Evolutionary conservation across 305 asterid genomes (phyloP), one percentile per base, ranked within the genome.

Genomic region (Plantago rigida): DNA sequence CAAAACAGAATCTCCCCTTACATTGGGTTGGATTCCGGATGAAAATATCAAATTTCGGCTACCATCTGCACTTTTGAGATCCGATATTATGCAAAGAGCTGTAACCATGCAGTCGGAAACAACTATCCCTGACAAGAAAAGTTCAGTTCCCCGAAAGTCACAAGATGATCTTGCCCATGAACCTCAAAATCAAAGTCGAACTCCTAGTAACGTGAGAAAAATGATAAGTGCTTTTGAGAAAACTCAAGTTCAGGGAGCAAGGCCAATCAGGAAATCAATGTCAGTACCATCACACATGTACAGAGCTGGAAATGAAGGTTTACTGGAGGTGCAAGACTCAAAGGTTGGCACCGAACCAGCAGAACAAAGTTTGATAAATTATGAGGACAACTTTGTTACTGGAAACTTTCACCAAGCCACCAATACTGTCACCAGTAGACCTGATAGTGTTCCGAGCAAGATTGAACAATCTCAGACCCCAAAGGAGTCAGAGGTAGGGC

Each of bases 181-280:
- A 46, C 59, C 76, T 26, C 73, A 56, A 54, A 65, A 63, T 57
- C 79, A 62, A 72, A 66, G 61, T 65, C 70, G 66, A 81, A 69
- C 60, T 73, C 80, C 82, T 55, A 82, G 90, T 81, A 82, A 60
- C 56, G 95, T 91, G 72, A 81, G 72, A 74, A 91, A 85, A 73
- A 80, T 87, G 87, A 82, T 86, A 59, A 83, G 83, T 71, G 95
- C 94, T 58, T 87, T 91, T 14, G 95, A 87, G 67, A 81, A 59
- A 52, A 67, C 69, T 61, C 71, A 66, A 69, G 50, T 69, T 80
- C 83, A 87, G 96, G 92, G 77, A 56, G 63, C 63, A 68, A 78
- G 74, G 56, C 50, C 80, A 60, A 63, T 76, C 49, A 67, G 50
- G 65, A 74, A 70, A 63, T 51, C 72, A 60, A 62, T 71, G 65